These are phyloP conservation scores for Myriosclerotinia scirpicola DNA, from an alignment of 2,329 filamentous ascomycete genomes.

Conservation along the genomic window DNA sequence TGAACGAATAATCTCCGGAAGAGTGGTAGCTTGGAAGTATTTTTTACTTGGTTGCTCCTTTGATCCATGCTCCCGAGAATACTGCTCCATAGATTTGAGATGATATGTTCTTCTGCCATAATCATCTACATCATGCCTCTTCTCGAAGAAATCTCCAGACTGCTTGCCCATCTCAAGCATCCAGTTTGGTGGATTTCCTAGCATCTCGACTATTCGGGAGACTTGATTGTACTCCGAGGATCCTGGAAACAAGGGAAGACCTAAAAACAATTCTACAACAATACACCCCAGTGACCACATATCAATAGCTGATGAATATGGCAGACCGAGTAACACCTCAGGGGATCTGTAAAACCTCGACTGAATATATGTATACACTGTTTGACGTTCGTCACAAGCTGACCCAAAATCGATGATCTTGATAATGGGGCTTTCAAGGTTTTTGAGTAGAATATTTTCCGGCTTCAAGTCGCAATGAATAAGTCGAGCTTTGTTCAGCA, in stretches of 20 bases:
- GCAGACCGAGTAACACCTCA: conserved; percentile 90
- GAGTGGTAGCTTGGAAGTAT: conserved; percentile 91
- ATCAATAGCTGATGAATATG: conserved; percentile 97
- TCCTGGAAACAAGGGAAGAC: conserved; percentile 89
- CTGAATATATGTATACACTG: conserved; percentile 98
- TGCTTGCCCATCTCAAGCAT: conserved; percentile 99
- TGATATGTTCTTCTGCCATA: conserved; percentile 89
- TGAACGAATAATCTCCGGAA: conserved; percentile 95
- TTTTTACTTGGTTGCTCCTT: conserved; percentile 99
- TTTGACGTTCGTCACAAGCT: conserved; percentile 96
- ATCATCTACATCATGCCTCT: conserved; percentile 76
- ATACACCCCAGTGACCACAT: conserved; percentile 99
- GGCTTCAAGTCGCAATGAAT: conserved; percentile 99
- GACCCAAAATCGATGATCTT: conserved; percentile 99
- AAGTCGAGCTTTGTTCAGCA: conserved; percentile 92
- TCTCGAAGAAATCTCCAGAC: conserved; percentile 95
- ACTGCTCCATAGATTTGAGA: conserved; percentile 96
- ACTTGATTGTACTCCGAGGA: conserved; percentile 99
- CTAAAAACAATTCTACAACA: conserved; percentile 94
- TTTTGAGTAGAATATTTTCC: conserved; percentile 96
- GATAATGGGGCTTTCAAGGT: conserved; percentile 97
- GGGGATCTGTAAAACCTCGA: conserved; percentile 97
- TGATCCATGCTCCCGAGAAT: conserved; percentile 89
- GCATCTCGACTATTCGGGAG: conserved; percentile 95
- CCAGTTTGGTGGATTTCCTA: conserved; percentile 94